A percentile compares a stretch with the other conserved stretches of the same genome.
phyloP scores from a whole-genome alignment of 495 filamentous ascomycete species.

The Talaromyces proteolyticus region DNA sequence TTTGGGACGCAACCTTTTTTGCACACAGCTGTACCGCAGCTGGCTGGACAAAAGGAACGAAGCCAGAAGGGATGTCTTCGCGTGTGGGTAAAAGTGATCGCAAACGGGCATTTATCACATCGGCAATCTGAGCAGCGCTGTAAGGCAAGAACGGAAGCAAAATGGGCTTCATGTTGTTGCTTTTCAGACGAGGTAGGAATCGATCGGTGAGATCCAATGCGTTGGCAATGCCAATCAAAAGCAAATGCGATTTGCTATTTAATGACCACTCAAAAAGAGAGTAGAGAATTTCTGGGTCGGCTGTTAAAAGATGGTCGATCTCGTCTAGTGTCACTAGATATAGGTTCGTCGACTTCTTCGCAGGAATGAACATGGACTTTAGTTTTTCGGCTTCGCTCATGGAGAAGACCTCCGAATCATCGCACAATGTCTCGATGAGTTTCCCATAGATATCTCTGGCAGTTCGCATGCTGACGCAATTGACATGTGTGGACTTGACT shows the following conservation, averaged over 20 bases:
- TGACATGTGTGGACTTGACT: slow-evolving; percentile 72
- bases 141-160: slow-evolving; percentile 93
- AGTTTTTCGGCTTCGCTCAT: slow-evolving; percentile 50
- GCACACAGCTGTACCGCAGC: slow-evolving; percentile 88
- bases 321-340: slow-evolving; percentile 89
- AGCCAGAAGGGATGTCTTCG: slow-evolving; percentile 32
- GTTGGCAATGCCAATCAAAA: slow-evolving; percentile 92
- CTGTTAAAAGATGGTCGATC: slow-evolving; percentile 83
- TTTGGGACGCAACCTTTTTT: slow-evolving; percentile 89
- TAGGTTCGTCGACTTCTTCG: slow-evolving; percentile 41
- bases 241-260: slow-evolving; percentile 65
- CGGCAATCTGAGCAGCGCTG: slow-evolving; percentile 79
- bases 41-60: slow-evolving; percentile 85
- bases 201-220: slow-evolving; percentile 93
- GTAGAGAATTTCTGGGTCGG: slow-evolving; percentile 83
- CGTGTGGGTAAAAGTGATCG: slow-evolving; percentile 57
- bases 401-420: slow-evolving; percentile 49
- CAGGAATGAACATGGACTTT: slow-evolving; percentile 58
- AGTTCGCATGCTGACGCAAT: slow-evolving; percentile 91
- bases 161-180: slow-evolving; percentile 81
- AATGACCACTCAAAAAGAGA: slow-evolving; percentile 92
- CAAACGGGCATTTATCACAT: slow-evolving; percentile 78
- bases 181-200: slow-evolving; percentile 89
- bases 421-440: slow-evolving; percentile 60
- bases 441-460: slow-evolving; percentile 75